A percentile compares a stretch with the other conserved stretches of the same genome.
Conservation (phyloP, 1,139 yeast genomes). For the Saccharomyces hybrid region DNA sequence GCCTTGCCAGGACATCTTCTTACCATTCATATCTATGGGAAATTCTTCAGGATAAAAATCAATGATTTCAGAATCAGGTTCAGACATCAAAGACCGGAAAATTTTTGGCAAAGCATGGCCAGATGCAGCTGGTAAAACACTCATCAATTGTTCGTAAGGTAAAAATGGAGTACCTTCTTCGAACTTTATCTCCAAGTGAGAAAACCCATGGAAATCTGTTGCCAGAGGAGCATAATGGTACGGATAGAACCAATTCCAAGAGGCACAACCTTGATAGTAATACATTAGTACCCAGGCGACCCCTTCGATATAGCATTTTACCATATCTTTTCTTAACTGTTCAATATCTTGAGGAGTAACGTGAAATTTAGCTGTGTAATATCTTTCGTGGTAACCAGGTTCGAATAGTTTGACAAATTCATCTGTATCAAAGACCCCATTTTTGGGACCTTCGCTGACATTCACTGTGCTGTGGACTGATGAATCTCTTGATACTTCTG, state of each 20-base stretch:
- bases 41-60: conserved; percentile 90
- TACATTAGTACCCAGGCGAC: conserved; percentile 90
- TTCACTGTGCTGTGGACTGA: conserved; percentile 24
- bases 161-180: conserved; percentile 71
- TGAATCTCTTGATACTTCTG: conserved; percentile 4
- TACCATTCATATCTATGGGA: conserved; percentile 91
- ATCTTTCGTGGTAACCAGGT: conserved; percentile 78
- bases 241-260: conserved; percentile 98
- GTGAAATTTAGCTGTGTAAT: conserved; percentile 70
- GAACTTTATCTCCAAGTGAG: conserved; percentile 55
- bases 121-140: conserved; percentile 94
- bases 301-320: conserved; percentile 79
- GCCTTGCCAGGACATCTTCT: conserved; percentile 93
- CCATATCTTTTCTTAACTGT: conserved; percentile 52
- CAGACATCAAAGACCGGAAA: conserved; percentile 77
- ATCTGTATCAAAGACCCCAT: conserved; percentile 36
- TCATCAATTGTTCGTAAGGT: conserved; percentile 96
- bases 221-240: conserved; percentile 98
- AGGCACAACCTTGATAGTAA: conserved; percentile 96
- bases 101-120: conserved; percentile 85
- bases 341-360: conserved; percentile 49
- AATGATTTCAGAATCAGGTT: conserved; percentile 71
- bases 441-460: conserved; percentile 25
- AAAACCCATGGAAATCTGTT: conserved; percentile 63
- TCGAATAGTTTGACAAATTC: conserved; percentile 74